Base-by-base conservation (phyloP, 352 stramenopile species). In the Blastocystis sp. region DNA sequence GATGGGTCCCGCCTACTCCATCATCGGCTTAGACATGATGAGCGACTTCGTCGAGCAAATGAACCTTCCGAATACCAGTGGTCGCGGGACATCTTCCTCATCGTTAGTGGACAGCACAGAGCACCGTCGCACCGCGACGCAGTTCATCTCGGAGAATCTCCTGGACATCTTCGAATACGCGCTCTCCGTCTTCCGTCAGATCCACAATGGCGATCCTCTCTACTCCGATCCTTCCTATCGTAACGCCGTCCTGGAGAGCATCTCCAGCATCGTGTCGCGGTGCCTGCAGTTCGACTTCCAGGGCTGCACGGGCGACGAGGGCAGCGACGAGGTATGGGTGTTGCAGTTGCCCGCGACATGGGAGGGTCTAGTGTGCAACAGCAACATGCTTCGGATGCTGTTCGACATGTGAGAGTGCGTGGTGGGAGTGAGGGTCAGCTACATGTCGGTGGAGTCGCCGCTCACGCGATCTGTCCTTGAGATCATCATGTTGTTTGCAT, bases 31-130 rank as follows among this genome's bases (percentile, higher is more conserved):
- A 9, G 69, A 84, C 53, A 84, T 84, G 74, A 84, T 84, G 74
- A 43, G 52, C n/a, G 74, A 84, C 66, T 84, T 84, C n/a, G 74
- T 84, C 17, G 74, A 84, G 56, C 74, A 84, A 23, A 84, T 84
- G 74, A 69, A 84, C 61, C 53, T 84, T 52, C 74, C 74, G 11
- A 41, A 74, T 53, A 34, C 43, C 10, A 74, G 64, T 74, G 7
- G 2, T 2, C 14, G 48, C 14, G 5, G 5, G 5, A 0, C 14
- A 14, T 7, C 5, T 7, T 7, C 5, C 5, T 56, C 48, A 56
- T 56, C 5, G 5, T 5, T 41, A 84, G 74, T 84, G 74, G 74
- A 84, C 45, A 84, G 48, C 53, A 84, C 74, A 17, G 74, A 84
- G 5, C 74, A 84, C 45, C 74, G 74, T 41, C 34, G 48, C 7